Evolutionary conservation across 2,329 filamentous ascomycete species (phyloP).

Genomic region (Fragosphaeria purpurea): DNA sequence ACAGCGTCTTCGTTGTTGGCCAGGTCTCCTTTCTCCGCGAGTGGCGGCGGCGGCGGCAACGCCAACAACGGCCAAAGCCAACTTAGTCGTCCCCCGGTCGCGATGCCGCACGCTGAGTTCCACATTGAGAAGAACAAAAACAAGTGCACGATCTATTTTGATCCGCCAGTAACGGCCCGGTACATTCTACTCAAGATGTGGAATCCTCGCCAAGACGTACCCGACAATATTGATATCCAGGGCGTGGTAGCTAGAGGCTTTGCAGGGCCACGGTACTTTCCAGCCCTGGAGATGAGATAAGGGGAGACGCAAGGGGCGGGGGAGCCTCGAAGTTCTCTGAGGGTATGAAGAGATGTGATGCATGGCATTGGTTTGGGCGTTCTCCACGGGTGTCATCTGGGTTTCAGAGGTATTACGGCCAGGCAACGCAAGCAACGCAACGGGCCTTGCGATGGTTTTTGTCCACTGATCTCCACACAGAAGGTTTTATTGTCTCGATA

Average conservation of each 20-base stretch:
- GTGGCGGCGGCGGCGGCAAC: not conserved
- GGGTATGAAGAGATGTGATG: no score
- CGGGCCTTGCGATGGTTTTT: no score
- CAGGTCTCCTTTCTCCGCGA: conserved; percentile 5
- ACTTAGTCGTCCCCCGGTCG: not conserved
- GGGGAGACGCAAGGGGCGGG: not conserved
- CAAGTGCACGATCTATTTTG: conserved; percentile 78
- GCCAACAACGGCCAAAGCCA: not conserved
- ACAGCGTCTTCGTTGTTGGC: conserved; percentile 11
- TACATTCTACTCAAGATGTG: conserved; percentile 87
- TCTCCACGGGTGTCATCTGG: no score
- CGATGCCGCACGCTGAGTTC: conserved; percentile 69
- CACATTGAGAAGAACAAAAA: conserved; percentile 73
- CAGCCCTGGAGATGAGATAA: conserved; percentile 53
- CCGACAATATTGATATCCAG: conserved; percentile 77
- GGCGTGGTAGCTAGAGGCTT: conserved; percentile 75
- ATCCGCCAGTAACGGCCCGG: conserved; percentile 69
- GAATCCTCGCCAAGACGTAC: conserved; percentile 58
- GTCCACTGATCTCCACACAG: no score
- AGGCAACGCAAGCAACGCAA: no score
- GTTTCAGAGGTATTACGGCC: no score
- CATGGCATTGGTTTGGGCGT: not conserved
- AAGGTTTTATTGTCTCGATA: no score
- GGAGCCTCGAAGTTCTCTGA: no score
- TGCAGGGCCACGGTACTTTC: conserved; percentile 77